Evolutionary conservation across 1,284 basidiomycete species (phyloP).

Genomic region (Mycosarcoma maydis): DNA sequence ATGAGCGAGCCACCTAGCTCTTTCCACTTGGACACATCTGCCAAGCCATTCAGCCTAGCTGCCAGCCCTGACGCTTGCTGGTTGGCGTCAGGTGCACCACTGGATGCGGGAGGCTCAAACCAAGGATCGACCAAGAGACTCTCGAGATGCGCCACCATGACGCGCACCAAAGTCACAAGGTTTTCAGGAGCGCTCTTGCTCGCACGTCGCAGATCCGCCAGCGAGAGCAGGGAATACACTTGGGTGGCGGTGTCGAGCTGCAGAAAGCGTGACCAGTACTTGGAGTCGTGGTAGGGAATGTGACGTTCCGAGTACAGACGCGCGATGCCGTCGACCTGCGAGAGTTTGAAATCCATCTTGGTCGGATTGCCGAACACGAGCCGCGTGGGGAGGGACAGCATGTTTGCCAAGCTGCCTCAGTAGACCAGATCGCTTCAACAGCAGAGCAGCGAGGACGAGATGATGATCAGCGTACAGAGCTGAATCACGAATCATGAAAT

Average conservation of each 20-base stretch:
- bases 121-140: conserved; percentile 54
- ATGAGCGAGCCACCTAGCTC: conserved; percentile 25
- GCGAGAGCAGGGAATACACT: conserved; percentile 49
- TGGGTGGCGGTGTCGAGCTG: conserved; percentile 55
- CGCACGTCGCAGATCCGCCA: conserved; percentile 52
- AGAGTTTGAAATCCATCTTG: conserved; percentile 48
- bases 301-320: conserved; percentile 56
- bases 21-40: conserved; percentile 32
- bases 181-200: conserved; percentile 56
- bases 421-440: no score
- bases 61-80: no score
- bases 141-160: conserved; percentile 61
- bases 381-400: conserved; percentile 41
- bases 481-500: background rate
- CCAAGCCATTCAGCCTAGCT: conserved; percentile 14
- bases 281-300: conserved; percentile 53
- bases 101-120: conserved; percentile 48
- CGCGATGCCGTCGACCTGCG: conserved; percentile 46
- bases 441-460: background rate
- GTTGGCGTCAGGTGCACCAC: no score
- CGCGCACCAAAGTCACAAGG: conserved; percentile 55
- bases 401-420: conserved; percentile 1
- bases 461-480: background rate
- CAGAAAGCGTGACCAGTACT: conserved; percentile 56
- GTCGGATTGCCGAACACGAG: conserved; percentile 43